Percentiles rank a stretch among this genome's conserved stretches.
Conservation (phyloP, 1,139 yeast species). For the Sugiyamaella pinicola region DNA sequence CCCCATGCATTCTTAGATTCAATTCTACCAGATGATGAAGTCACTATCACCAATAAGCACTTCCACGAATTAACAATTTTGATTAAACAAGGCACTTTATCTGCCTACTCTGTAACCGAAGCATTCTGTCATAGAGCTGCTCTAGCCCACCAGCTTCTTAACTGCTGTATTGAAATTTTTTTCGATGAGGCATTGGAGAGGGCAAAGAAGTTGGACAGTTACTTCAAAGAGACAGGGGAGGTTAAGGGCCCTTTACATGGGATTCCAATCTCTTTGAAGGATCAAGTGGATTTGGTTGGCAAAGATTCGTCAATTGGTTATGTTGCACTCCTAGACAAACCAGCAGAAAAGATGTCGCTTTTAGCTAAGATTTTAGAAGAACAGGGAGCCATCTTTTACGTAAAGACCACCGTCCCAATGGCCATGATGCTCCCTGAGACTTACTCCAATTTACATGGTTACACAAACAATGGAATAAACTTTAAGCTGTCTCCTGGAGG, state of each 20-base stretch:
- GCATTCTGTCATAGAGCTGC: conserved; percentile 63
- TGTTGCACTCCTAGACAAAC: conserved; percentile 40
- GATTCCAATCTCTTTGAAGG: conserved; percentile 56
- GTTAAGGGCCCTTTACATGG: conserved; percentile 49
- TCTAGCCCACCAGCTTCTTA: conserved; percentile 42
- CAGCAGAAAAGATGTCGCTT: conserved; percentile 34
- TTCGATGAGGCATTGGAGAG: conserved; percentile 41
- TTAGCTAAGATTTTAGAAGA: conserved; percentile 47
- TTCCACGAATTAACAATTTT: conserved; percentile 40
- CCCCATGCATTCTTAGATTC: conserved; percentile 17
- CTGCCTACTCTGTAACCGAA: conserved; percentile 49
- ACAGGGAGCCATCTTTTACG: conserved; percentile 58
- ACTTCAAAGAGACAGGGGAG: conserved; percentile 31
- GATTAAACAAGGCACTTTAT: conserved; percentile 32
- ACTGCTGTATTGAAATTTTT: conserved; percentile 39
- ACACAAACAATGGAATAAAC: conserved; percentile 52
- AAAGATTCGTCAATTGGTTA: conserved; percentile 48
- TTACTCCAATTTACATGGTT: conserved; percentile 50
- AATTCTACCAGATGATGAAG: conserved; percentile 19
- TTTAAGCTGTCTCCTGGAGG: conserved; percentile 55
- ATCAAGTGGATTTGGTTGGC: conserved; percentile 50
- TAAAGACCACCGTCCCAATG: conserved; percentile 61
- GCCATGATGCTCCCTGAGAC: conserved; percentile 59
- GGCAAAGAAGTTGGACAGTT: conserved; percentile 53
- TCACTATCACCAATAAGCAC: conserved; percentile 19